Evolutionary conservation across 2,329 filamentous ascomycete genomes (phyloP).

Genomic region (Paecilomyces sp.): DNA sequence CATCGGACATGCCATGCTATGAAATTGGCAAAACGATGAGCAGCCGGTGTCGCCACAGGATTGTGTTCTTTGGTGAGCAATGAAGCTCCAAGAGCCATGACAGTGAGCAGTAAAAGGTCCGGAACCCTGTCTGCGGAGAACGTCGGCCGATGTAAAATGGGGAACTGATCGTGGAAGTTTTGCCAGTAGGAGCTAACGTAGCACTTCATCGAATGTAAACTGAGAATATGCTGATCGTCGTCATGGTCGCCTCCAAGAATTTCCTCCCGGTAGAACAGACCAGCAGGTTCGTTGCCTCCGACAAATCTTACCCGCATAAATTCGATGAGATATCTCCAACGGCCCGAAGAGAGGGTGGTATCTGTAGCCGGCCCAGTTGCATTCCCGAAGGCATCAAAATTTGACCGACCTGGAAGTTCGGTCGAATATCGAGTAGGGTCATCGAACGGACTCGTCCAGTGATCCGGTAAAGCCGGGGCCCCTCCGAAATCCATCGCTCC

Average conservation of each 20-base stretch:
- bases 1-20: conserved; percentile 88
- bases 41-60: conserved; percentile 62
- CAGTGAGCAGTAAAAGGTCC: conserved; percentile 75
- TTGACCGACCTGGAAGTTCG: neutral
- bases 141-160: conserved; percentile 89
- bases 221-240: conserved; percentile 57
- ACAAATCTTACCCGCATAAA: conserved; percentile 55
- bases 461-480: neutral
- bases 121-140: conserved; percentile 84
- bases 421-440: neutral
- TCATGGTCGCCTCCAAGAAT: conserved; percentile 73
- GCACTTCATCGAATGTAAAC: conserved; percentile 88
- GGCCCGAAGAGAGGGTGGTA: neutral
- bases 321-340: neutral
- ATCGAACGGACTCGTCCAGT: neutral
- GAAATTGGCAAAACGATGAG: conserved; percentile 78
- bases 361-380: neutral
- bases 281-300: conserved; percentile 66
- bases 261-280: conserved; percentile 66
- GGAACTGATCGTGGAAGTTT: conserved; percentile 88
- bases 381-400: neutral
- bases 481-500: neutral
- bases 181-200: conserved; percentile 93
- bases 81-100: conserved; percentile 88
- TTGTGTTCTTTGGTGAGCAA: conserved; percentile 80